Evolutionary conservation across 257 asterid species (phyloP).

Genomic region (Leptodermis oblonga): DNA sequence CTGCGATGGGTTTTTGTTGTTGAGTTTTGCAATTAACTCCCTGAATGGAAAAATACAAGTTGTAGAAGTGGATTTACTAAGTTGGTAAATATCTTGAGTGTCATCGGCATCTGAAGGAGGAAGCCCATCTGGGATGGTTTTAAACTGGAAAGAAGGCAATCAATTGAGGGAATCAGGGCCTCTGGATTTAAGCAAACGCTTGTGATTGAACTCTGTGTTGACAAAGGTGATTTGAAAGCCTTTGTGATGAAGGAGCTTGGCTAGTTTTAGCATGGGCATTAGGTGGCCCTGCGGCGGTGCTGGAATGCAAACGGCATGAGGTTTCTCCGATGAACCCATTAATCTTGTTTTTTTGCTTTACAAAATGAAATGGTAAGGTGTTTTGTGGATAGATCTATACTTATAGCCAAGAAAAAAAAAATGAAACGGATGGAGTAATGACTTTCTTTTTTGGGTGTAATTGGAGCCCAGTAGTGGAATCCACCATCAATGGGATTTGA

Average conservation of each 20-base stretch:
- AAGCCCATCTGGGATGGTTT: slow-evolving; percentile 34
- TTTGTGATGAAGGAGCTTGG: slow-evolving; percentile 27
- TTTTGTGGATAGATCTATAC: too few species aligned
- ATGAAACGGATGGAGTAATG: too few species aligned
- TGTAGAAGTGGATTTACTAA: slow-evolving; percentile 19
- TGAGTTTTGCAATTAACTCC: slow-evolving; percentile 15
- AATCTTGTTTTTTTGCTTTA: too few species aligned
- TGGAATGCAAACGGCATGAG: too few species aligned
- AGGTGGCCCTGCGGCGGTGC: slow-evolving; percentile 31
- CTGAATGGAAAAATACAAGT: slow-evolving; percentile 24
- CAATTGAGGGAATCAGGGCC: slow-evolving; percentile 24
- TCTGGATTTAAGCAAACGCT: slow-evolving; percentile 26
- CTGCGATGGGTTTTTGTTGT: slow-evolving; percentile 11
- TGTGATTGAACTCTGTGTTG: slow-evolving; percentile 26
- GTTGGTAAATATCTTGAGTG: slow-evolving; percentile 23
- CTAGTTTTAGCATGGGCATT: slow-evolving; percentile 28
- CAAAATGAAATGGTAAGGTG: too few species aligned
- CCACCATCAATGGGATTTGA: too few species aligned
- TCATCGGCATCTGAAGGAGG: slow-evolving; percentile 29
- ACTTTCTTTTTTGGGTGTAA: too few species aligned
- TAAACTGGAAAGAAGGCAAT: slow-evolving; percentile 25
- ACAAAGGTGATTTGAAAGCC: slow-evolving; percentile 33
- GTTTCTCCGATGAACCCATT: too few species aligned
- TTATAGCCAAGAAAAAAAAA: too few species aligned
- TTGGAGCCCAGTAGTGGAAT: too few species aligned